Conservation (phyloP, 345 rosid genomes). For the Murraya paniculata region DNA sequence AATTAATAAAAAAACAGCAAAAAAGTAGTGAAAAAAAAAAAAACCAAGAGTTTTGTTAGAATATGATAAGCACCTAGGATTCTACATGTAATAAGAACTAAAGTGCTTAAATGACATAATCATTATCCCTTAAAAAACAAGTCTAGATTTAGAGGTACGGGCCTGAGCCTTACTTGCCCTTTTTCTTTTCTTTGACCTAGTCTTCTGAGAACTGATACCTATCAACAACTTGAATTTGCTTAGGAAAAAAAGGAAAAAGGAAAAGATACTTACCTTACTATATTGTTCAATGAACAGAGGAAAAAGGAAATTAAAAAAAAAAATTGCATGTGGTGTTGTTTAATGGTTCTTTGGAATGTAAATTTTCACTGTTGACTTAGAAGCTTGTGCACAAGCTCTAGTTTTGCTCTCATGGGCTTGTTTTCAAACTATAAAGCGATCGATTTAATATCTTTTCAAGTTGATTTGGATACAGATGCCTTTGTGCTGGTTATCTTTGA, state of each 20-base stretch:
- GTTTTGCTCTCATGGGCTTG: background rate
- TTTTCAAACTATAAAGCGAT: background rate
- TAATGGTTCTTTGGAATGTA: background rate
- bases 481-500: background rate
- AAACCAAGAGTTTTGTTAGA: background rate
- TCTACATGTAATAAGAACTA: background rate
- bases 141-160: background rate
- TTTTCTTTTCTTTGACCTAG: background rate
- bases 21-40: background rate
- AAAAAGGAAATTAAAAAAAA: background rate
- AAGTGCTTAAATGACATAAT: background rate
- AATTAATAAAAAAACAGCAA: background rate
- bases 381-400: background rate
- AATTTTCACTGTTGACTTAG: background rate
- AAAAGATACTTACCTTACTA: background rate
- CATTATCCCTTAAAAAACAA: background rate
- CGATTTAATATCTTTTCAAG: background rate
- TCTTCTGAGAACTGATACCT: background rate
- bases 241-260: background rate
- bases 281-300: background rate
- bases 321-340: background rate
- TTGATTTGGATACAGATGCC: background rate
- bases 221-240: background rate
- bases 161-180: background rate
- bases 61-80: background rate